Percentiles rank a stretch among this genome's conserved stretches.
Evolutionary conservation across 108 stramenopile species (phyloP).

Genomic region (Cyclotella kingstonii): DNA sequence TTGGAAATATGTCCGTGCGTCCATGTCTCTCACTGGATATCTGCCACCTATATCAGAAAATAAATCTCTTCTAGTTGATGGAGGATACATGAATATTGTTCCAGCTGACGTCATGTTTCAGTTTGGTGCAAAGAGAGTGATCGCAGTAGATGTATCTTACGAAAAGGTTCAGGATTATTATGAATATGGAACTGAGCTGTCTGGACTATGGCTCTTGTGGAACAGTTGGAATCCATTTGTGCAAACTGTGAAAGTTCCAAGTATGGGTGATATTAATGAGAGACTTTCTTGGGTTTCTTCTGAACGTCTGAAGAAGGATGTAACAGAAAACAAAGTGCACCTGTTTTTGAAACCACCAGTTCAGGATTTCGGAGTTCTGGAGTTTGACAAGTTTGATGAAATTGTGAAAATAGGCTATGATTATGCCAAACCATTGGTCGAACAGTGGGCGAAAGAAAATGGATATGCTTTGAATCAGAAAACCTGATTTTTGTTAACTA

Average conservation of each 20-base stretch:
- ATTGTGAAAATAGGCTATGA: constrained; percentile 55
- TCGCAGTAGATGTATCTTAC: constrained; percentile 51
- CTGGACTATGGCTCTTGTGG: constrained; percentile 53
- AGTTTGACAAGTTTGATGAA: constrained; percentile 54
- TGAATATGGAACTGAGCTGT: constrained; percentile 54
- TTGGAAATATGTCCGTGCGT: constrained; percentile 58
- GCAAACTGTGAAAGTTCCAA: constrained; percentile 52
- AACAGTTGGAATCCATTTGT: constrained; percentile 54
- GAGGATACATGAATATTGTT: constrained; percentile 61
- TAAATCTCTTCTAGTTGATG: constrained; percentile 51
- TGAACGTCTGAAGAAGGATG: constrained; percentile 32
- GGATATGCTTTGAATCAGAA: constrained; percentile 1
- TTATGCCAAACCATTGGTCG: constrained; percentile 52
- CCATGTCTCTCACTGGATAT: constrained; percentile 60
- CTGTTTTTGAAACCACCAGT: constrained; percentile 52
- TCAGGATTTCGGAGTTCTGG: constrained; percentile 43
- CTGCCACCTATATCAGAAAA: constrained; percentile 61
- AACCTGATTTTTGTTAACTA: too few species aligned
- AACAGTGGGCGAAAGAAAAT: constrained; percentile 41
- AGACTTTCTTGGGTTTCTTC: constrained; percentile 53
- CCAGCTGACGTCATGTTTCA: constrained; percentile 61
- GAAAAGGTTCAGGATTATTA: constrained; percentile 38
- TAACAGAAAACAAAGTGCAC: constrained; percentile 28
- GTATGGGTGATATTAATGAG: constrained; percentile 53
- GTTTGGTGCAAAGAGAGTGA: constrained; percentile 51